phyloP scores from a whole-genome alignment of 2,329 filamentous ascomycete genomes.

The Emmonsiellopsis sp. region DNA sequence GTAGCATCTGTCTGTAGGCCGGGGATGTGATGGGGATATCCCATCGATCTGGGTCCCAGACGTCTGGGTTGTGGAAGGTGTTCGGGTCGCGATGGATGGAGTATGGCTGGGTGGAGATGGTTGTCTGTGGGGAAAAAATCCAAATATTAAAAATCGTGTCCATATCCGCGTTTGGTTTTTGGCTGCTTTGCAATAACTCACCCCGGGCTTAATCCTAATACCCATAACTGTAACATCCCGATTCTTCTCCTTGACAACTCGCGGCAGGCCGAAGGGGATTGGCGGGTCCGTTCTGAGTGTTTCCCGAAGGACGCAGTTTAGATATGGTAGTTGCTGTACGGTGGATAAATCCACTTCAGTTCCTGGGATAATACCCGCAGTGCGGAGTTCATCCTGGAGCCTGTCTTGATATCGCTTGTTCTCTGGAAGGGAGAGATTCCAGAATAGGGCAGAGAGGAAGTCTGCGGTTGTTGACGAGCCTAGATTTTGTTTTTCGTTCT shows the following conservation, averaged over 20 bases:
- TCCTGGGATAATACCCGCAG: constrained; percentile 1
- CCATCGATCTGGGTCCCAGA: constrained; percentile 47
- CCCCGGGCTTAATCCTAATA: constrained; percentile 9
- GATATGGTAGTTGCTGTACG: constrained; percentile 15
- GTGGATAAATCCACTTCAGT: constrained; percentile 1
- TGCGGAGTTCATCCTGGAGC: constrained; percentile 11
- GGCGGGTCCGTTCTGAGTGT: constrained; percentile 33
- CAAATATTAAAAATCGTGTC: neutral
- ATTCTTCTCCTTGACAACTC: constrained; percentile 18
- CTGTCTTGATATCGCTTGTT: constrained; percentile 8
- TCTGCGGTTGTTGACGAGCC: constrained; percentile 9
- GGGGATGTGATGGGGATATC: constrained; percentile 43
- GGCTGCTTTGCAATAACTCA: neutral
- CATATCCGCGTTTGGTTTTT: neutral
- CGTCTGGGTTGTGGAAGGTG: constrained; percentile 42
- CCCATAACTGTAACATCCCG: constrained; percentile 10
- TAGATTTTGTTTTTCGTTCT: neutral
- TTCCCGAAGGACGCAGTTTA: constrained; percentile 36
- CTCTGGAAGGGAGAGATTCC: constrained; percentile 11
- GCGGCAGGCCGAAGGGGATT: constrained; percentile 30
- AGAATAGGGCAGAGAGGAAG: constrained; percentile 10
- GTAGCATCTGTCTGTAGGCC: constrained; percentile 42
- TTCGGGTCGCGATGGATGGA: constrained; percentile 43
- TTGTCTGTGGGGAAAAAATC: constrained; percentile 4
- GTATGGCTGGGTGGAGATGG: constrained; percentile 9